Evolutionary conservation across 441 rosid species (phyloP).

Genomic region (Populus trichocarpa): DNA sequence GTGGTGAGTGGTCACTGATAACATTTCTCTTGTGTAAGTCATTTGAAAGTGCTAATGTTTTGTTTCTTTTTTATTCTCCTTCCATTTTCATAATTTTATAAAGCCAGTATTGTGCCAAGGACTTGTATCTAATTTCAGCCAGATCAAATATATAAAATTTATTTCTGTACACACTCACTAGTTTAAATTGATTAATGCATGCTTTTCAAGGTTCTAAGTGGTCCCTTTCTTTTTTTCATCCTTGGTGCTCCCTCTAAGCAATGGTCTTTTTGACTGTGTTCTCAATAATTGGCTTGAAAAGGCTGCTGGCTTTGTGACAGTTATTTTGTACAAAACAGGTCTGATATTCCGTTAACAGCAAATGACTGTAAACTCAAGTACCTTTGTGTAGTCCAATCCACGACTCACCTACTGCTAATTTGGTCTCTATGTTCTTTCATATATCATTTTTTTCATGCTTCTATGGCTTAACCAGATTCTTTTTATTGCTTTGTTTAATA

Average conservation of each 20-base stretch:
- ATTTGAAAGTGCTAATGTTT: slow-evolving; percentile 2
- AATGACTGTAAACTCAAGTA: not conserved
- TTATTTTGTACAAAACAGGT: not conserved
- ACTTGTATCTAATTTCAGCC: not conserved
- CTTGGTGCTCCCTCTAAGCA: not conserved
- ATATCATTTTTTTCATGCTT: not conserved
- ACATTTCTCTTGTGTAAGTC: slow-evolving; percentile 13
- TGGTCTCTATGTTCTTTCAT: not conserved
- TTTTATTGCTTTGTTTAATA: slow-evolving; percentile 14
- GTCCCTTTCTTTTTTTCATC: not conserved
- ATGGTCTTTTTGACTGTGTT: not conserved
- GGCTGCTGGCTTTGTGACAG: not conserved
- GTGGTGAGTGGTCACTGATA: slow-evolving; percentile 45
- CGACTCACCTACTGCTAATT: not conserved
- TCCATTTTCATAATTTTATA: not conserved
- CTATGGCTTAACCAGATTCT: not conserved
- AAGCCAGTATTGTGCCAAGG: not conserved
- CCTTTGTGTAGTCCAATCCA: not conserved
- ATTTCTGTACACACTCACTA: not conserved
- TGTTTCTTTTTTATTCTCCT: not conserved
- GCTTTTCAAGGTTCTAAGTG: not conserved
- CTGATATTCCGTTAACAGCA: not conserved
- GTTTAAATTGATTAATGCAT: not conserved
- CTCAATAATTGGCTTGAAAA: not conserved
- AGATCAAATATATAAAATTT: not conserved